Evolutionary conservation across 1,284 basidiomycete species (phyloP), one percentile per base, ranked within the genome.

Genomic region (Moesziomyces aphidis): DNA sequence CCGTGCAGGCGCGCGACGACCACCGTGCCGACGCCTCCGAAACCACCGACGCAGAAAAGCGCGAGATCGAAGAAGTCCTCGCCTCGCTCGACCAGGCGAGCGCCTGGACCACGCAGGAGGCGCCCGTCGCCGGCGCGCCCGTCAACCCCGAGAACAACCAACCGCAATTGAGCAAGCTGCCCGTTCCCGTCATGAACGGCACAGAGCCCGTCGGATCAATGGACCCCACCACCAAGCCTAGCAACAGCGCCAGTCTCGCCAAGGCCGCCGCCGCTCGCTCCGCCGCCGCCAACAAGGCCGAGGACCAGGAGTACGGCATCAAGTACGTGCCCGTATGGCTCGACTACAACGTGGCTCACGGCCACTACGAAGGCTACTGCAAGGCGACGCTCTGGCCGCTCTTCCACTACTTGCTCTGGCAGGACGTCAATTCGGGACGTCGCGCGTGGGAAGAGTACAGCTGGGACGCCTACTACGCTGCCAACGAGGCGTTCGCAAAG

Each of bases 331-430:
- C 95, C 13, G 93, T 97, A 21, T 97, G 94, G 92, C 88, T 97
- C 26, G 92, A 95, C 73, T 92, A 94, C 83, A 91, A 91, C 85
- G 89, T 94, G 45, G 93, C 93, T 26, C 94, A 94, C 83, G 93
- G 92, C 0, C 94, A 97, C 85, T 97, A 97, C 76, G 85, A 86
- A 79, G 95, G 95, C 0, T 98, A 97, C 86, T 98, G 95, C 90
- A 99, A 99, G 86, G 91, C 92, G 79, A 97, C 92, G 42, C 90
- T 99, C 54, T 99, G 96, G 96, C 97, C 96, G 0, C 88, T 98
- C 28, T 97, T 99, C 89, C 97, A 99, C 87, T 99, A 99, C 85
- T 89, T 99, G 62, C 91, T 97, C 60, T 97, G 95, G 95, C 94
- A 97, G 85, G 95, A 97, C 83, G 94, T 87, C 43, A 86, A 86